Conservation (phyloP, 352 stramenopile species). For the Saprolegnia parasitica region DNA sequence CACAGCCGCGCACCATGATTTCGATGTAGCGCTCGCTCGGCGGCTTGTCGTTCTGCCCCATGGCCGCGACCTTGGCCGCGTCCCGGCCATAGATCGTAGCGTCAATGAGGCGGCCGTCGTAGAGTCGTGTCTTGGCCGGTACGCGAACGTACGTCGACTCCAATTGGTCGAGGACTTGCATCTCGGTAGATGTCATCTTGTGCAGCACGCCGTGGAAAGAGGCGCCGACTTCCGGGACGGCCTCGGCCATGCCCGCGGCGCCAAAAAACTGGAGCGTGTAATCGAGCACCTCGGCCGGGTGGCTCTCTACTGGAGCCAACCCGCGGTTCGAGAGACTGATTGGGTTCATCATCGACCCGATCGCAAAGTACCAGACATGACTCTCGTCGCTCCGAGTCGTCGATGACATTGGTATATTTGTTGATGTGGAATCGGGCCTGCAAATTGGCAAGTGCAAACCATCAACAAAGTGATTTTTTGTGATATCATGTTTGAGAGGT, state of each 20-base stretch:
- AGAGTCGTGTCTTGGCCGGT: constrained; percentile 22
- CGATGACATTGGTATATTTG: no score
- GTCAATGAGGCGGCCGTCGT: constrained; percentile 29
- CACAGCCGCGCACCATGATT: constrained; percentile 28
- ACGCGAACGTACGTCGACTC: constrained; percentile 28
- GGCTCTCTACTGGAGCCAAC: constrained; percentile 27
- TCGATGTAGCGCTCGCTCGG: constrained; percentile 31
- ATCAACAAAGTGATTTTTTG: no score
- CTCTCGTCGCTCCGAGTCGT: not conserved
- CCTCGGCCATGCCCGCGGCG: constrained; percentile 29
- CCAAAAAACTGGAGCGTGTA: constrained; percentile 29
- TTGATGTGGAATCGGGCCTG: no score
- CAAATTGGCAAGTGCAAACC: no score
- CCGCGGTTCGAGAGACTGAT: constrained; percentile 26
- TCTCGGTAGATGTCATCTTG: constrained; percentile 24
- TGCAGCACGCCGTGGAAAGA: constrained; percentile 32
- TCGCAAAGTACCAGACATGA: constrained; percentile 32
- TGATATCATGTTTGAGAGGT: no score
- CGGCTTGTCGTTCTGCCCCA: constrained; percentile 19
- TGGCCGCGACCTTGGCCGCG: not conserved
- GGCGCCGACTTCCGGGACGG: constrained; percentile 23
- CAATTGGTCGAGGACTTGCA: constrained; percentile 27
- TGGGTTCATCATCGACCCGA: constrained; percentile 32
- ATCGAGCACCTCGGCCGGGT: constrained; percentile 28
- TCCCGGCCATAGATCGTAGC: constrained; percentile 29